Evolutionary conservation across 202 grass and related monocot species (phyloP).

Genomic region (Tripidium arundinaceum): DNA sequence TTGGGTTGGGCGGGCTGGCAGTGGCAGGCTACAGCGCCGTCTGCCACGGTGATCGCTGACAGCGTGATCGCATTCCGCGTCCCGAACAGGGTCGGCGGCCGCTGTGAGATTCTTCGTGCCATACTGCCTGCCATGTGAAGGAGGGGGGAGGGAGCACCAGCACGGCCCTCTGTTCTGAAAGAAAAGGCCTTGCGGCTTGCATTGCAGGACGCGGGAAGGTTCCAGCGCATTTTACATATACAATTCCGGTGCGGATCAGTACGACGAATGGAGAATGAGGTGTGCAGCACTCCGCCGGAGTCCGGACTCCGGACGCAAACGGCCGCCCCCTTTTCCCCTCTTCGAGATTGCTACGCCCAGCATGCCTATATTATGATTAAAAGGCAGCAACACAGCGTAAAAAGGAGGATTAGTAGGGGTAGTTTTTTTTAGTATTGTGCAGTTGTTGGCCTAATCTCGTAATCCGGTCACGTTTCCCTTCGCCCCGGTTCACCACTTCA

Average conservation of each 20-base stretch:
- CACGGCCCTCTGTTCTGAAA: too few relatives aligned
- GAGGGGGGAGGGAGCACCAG: too few relatives aligned
- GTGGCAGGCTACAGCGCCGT: background rate
- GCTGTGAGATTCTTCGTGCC: background rate
- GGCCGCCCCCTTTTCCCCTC: background rate
- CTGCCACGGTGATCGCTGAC: too few relatives aligned
- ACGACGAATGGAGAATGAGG: conserved; percentile 16
- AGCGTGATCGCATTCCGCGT: background rate
- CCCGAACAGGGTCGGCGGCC: background rate
- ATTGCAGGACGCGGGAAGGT: conserved; percentile 1
- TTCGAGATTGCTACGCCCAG: background rate
- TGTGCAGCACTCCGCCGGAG: background rate
- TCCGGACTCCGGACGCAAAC: background rate
- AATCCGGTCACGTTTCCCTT: too few relatives aligned
- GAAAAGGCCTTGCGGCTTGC: background rate
- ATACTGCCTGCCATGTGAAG: too few relatives aligned
- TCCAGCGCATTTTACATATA: background rate
- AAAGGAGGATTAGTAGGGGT: too few relatives aligned
- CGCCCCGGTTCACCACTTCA: too few relatives aligned
- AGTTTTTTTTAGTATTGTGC: too few relatives aligned
- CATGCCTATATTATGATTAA: too few relatives aligned
- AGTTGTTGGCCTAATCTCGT: too few relatives aligned
- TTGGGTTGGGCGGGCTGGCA: background rate
- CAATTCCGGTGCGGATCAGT: background rate
- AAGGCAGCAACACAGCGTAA: too few relatives aligned